Evolutionary conservation across 495 filamentous ascomycete genomes (phyloP).

Genomic region (Annulohypoxylon moriforme): DNA sequence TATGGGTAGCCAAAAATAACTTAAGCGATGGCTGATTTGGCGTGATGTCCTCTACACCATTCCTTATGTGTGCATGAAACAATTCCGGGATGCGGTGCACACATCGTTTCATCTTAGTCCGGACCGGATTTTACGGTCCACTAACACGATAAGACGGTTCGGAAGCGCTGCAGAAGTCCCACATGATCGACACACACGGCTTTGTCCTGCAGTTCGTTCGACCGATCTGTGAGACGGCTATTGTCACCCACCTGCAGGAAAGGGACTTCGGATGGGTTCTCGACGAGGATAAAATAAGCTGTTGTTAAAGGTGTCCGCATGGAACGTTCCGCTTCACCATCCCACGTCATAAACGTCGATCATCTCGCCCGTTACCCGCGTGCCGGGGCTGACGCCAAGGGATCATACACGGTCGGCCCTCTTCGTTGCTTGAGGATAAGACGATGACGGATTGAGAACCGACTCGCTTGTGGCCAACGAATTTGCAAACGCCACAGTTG

Average conservation of each 20-base stretch:
- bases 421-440: slow-evolving; percentile 13
- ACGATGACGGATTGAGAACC: slow-evolving; percentile 14
- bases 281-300: slow-evolving; percentile 22
- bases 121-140: slow-evolving; percentile 41
- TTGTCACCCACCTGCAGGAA: slow-evolving; percentile 28
- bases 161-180: slow-evolving; percentile 36
- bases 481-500: slow-evolving; percentile 16
- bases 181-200: slow-evolving; percentile 35
- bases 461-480: background rate
- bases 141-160: slow-evolving; percentile 41
- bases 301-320: slow-evolving; percentile 3
- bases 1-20: slow-evolving; percentile 5
- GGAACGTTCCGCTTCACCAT: slow-evolving; percentile 25
- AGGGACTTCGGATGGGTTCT: slow-evolving; percentile 32
- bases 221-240: slow-evolving; percentile 37
- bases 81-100: slow-evolving; percentile 41
- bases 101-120: slow-evolving; percentile 41
- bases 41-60: background rate
- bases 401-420: slow-evolving; percentile 6
- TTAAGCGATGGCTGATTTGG: background rate
- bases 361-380: slow-evolving; percentile 27
- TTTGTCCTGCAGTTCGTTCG: slow-evolving; percentile 16
- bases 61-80: slow-evolving; percentile 38
- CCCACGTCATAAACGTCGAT: slow-evolving; percentile 33
- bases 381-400: slow-evolving; percentile 26